Evolutionary conservation across 371 early-diverging fungal genomes (phyloP), one percentile per base, ranked within the genome.

Genomic region (Mortierella polycephala): DNA sequence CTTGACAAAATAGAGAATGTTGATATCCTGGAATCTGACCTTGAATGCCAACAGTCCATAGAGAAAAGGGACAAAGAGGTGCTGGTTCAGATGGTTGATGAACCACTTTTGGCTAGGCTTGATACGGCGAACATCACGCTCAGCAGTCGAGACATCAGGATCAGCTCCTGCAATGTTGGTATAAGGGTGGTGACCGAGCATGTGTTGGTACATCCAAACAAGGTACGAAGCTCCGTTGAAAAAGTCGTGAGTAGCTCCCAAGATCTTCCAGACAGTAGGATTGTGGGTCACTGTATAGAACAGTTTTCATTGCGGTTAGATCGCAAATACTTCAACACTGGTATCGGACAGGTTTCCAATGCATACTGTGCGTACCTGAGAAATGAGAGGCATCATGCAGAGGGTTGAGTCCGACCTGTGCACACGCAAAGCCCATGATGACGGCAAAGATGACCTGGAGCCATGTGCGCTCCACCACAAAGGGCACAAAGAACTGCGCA

Each of bases 121-220:
- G 69, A 89, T 85, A 5, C 89, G 83, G 57, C 89, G 86, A 20
- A 89, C 76, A 72, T 89, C 89, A 13, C 75, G 84, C 47, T 85
- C 86, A 14, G 68, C 21, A 10, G 86, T 84, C 21, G 75, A 65
- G 39, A 89, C 80, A 71, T 89, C 89, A 0, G 89, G 88, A 62
- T 89, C 88, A 7, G 85, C 87, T 54, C 82, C 83, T 49, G 83
- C 83, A 57, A 89, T 85, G 64, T 89, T 89, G 60, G 88, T 88
- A 63, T 87, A 89, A 18, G 87, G 84, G 66, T 89, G 89, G 61
- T 89, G 89, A 1, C 89, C 88, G 16, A 88, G 67, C 81, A 83
- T 82, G 71, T 89, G 89, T 69, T 89, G 88, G 66, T 89, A 88
- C 66, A 82, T 71, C 88, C 88, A 87, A 14, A 85, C 81, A 13